A percentile compares a stretch with the other conserved stretches of the same genome.
Conservation (phyloP, 352 stramenopile species). For the Saprolegnia parasitica region DNA sequence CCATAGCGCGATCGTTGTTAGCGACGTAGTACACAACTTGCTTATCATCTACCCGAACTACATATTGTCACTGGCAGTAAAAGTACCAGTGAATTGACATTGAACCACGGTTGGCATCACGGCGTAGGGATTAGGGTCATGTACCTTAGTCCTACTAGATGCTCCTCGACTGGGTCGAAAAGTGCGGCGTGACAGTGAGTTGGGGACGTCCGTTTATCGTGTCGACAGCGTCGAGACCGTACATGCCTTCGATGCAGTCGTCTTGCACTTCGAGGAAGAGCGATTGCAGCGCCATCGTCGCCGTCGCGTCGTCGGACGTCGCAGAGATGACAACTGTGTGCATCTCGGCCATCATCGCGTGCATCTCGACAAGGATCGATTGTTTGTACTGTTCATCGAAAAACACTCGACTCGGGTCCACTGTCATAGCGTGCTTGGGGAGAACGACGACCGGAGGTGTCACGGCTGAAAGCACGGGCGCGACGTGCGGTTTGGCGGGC, state of each 20-base stretch:
- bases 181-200: not conserved
- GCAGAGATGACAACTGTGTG: not conserved
- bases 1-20: too few relatives aligned
- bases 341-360: not conserved
- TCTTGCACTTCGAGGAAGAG: slow-evolving; percentile 27
- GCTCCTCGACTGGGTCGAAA: not conserved
- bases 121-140: not conserved
- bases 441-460: slow-evolving; percentile 3
- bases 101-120: not conserved
- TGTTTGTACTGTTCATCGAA: slow-evolving; percentile 25
- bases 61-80: too few relatives aligned
- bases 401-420: not conserved
- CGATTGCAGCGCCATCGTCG: slow-evolving; percentile 10
- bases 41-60: too few relatives aligned
- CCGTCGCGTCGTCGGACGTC: not conserved
- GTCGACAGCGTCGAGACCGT: slow-evolving; percentile 8
- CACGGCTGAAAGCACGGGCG: not conserved
- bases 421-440: not conserved
- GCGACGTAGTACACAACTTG: too few relatives aligned
- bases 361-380: not conserved
- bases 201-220: not conserved
- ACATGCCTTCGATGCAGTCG: slow-evolving; percentile 16
- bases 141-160: not conserved
- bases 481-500: not conserved
- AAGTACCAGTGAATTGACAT: too few relatives aligned